These are phyloP conservation scores for Claviceps arundinis DNA, from an alignment of 2,329 filamentous ascomycete genomes.

Conservation along the genomic window DNA sequence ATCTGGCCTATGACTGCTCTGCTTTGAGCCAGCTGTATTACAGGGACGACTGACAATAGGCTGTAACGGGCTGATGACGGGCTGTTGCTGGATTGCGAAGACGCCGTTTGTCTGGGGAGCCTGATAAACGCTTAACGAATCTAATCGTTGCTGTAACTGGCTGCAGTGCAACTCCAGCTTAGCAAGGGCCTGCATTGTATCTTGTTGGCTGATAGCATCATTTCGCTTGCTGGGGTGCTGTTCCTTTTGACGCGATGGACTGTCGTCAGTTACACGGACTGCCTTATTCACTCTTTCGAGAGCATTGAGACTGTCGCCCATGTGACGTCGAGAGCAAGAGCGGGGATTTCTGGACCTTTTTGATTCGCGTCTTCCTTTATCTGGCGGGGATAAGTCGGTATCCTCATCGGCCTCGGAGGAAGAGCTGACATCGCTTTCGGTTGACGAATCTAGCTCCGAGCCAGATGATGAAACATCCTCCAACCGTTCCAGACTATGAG, in stretches of 20 bases:
- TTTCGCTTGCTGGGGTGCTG: not conserved
- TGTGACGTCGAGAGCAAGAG: not conserved
- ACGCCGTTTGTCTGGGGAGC: not conserved
- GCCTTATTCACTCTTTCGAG: no score
- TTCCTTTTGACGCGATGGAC: not conserved
- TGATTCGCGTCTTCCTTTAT: not conserved
- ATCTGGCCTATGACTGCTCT: not conserved
- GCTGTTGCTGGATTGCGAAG: not conserved
- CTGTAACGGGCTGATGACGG: not conserved
- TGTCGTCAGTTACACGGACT: not conserved
- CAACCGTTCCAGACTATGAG: not conserved
- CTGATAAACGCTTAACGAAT: not conserved
- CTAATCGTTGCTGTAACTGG: slow-evolving; percentile 1
- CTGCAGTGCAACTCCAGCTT: slow-evolving; percentile 3
- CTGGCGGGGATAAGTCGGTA: not conserved
- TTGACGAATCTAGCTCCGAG: not conserved
- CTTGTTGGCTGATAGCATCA: not conserved
- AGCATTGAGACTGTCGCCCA: no score
- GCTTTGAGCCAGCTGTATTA: not conserved
- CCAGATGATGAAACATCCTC: not conserved
- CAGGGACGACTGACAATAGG: not conserved
- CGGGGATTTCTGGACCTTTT: not conserved
- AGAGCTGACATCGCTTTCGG: not conserved
- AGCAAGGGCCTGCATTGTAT: slow-evolving; percentile 1
- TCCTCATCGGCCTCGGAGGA: not conserved